These are phyloP conservation scores for Chiua virens DNA, from an alignment of 768 basidiomycete species.

Conservation along the genomic window DNA sequence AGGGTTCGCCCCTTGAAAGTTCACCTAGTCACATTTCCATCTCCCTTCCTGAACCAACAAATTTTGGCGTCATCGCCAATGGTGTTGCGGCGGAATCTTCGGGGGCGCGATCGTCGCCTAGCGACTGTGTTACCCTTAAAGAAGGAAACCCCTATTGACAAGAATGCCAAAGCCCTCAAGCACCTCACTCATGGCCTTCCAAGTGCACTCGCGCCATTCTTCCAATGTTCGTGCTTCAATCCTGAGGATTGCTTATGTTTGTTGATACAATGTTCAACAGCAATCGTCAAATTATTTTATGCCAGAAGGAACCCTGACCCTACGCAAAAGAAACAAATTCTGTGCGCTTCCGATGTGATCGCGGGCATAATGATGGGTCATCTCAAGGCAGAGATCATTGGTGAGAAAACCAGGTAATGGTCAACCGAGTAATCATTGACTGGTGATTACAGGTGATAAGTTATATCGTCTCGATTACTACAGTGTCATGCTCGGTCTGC, in stretches of 20 bases:
- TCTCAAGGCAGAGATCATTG: constrained; percentile 49
- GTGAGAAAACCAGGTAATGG: constrained; percentile 40
- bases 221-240: constrained; percentile 65
- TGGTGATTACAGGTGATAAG: constrained; percentile 36
- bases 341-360: constrained; percentile 64
- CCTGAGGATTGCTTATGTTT: neutral
- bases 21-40: constrained; percentile 45
- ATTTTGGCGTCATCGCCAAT: constrained; percentile 31
- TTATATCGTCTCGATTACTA: constrained; percentile 48
- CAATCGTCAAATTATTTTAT: constrained; percentile 85
- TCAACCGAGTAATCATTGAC: constrained; percentile 16
- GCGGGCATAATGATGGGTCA: constrained; percentile 75
- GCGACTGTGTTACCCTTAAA: constrained; percentile 33
- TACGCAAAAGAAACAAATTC: constrained; percentile 74
- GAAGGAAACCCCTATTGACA: constrained; percentile 48
- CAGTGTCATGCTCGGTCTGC: constrained; percentile 53
- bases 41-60: constrained; percentile 40
- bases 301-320: constrained; percentile 75
- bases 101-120: constrained; percentile 19
- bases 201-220: constrained; percentile 73
- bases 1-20: constrained; percentile 47
- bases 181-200: constrained; percentile 81
- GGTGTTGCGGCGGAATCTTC: constrained; percentile 28
- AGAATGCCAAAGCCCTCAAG: constrained; percentile 74
- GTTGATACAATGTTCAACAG: constrained; percentile 38